phyloP scores from a whole-genome alignment of 768 basidiomycete genomes.

The Suillus clintonianus region DNA sequence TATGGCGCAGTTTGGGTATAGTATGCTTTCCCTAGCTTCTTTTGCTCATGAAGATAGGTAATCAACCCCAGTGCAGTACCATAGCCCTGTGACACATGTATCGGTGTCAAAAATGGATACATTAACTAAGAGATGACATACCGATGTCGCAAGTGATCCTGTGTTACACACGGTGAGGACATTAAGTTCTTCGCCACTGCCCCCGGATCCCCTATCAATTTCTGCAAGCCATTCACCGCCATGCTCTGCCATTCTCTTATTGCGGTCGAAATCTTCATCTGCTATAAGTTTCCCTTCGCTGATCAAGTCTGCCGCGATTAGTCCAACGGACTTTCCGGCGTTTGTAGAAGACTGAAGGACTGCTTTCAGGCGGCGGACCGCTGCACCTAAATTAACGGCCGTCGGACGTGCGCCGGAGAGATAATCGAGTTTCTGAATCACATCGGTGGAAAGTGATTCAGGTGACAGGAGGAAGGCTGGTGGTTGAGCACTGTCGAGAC shows the following conservation, averaged over 20 bases:
- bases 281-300: constrained; percentile 74
- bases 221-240: constrained; percentile 86
- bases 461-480: constrained; percentile 61
- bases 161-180: constrained; percentile 96
- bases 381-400: constrained; percentile 91
- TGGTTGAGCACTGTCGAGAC: constrained; percentile 43
- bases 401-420: constrained; percentile 91
- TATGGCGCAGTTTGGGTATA: constrained; percentile 95
- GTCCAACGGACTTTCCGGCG: constrained; percentile 43
- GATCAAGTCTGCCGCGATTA: constrained; percentile 61
- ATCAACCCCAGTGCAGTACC: constrained; percentile 95
- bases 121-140: constrained; percentile 35
- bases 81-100: constrained; percentile 64
- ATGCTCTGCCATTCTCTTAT: constrained; percentile 79
- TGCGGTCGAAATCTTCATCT: constrained; percentile 85
- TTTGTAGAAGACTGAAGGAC: constrained; percentile 42
- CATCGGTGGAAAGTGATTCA: constrained; percentile 50
- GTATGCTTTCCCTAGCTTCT: constrained; percentile 78
- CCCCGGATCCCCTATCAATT: constrained; percentile 42
- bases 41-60: constrained; percentile 81
- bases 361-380: constrained; percentile 68
- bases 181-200: constrained; percentile 56
- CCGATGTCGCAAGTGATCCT: constrained; percentile 93
- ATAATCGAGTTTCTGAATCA: constrained; percentile 64
- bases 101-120: background rate